Evolutionary conservation across 805 yeast genomes (phyloP).

Genomic region (Sugiyamaella floridensis): DNA sequence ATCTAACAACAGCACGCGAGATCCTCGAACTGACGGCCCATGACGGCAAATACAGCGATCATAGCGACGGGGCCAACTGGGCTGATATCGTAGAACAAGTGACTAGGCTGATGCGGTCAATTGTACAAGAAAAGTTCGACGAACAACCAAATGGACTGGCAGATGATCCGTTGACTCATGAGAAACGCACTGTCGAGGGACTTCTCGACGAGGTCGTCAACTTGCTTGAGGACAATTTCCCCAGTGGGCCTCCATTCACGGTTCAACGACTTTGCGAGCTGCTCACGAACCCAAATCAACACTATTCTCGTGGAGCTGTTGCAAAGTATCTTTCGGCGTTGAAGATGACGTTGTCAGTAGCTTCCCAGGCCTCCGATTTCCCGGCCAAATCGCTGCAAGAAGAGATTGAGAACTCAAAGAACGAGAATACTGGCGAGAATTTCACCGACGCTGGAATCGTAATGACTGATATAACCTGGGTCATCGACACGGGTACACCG

Average conservation of each 20-base stretch:
- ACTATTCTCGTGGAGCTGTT: conserved; percentile 18
- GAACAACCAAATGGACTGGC: conserved; percentile 3
- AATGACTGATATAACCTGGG: conserved; percentile 22
- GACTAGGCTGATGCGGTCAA: neutral
- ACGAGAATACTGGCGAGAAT: conserved; percentile 12
- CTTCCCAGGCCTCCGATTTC: conserved; percentile 19
- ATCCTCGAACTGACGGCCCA: neutral
- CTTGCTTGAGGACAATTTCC: conserved; percentile 16
- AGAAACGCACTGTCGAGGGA: conserved; percentile 9
- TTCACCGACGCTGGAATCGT: conserved; percentile 20
- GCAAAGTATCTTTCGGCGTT: conserved; percentile 27
- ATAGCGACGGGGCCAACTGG: neutral
- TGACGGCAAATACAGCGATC: neutral
- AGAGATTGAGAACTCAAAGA: conserved; percentile 12
- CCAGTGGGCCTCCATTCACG: conserved; percentile 33
- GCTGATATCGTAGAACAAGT: neutral
- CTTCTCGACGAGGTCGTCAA: conserved; percentile 5
- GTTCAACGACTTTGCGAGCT: conserved; percentile 34
- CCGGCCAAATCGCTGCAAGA: conserved; percentile 18
- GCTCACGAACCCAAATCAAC: conserved; percentile 22
- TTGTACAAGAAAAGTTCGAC: conserved; percentile 6
- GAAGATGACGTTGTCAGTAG: conserved; percentile 21
- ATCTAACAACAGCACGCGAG: neutral
- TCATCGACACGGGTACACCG: conserved; percentile 22
- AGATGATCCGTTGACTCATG: conserved; percentile 20